Evolutionary conservation across 2,329 filamentous ascomycete genomes (phyloP).

Genomic region (Dryadomyces quercus-mongolicae): DNA sequence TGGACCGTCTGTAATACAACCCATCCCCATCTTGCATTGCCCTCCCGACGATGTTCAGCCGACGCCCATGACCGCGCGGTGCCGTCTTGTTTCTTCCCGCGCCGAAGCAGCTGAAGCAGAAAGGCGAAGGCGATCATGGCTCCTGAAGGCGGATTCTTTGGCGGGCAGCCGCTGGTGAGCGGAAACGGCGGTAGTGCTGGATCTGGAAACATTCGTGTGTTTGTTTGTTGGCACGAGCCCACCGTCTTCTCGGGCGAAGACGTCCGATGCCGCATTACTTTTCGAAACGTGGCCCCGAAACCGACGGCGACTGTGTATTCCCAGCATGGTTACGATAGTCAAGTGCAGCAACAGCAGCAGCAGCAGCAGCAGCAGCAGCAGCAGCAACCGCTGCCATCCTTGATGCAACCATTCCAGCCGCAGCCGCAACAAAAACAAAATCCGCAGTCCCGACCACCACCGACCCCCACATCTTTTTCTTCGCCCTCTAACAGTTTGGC

Average conservation of each 20-base stretch:
- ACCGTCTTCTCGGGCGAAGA: slow-evolving; percentile 95
- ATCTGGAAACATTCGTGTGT: slow-evolving; percentile 75
- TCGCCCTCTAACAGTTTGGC: slow-evolving; percentile 11
- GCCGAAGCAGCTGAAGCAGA: not conserved
- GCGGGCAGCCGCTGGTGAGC: not conserved
- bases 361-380: not conserved
- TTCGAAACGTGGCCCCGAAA: slow-evolving; percentile 62
- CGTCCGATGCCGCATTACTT: slow-evolving; percentile 89
- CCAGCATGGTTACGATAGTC: not conserved
- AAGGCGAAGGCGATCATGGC: slow-evolving; percentile 1
- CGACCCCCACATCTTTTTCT: slow-evolving; percentile 14
- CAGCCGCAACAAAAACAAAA: not conserved
- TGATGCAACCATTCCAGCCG: not conserved
- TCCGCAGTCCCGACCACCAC: not conserved
- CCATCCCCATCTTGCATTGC: not conserved
- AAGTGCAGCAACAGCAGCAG: slow-evolving; percentile 12
- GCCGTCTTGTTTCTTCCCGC: not conserved
- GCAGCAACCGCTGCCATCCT: no score
- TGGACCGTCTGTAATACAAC: not conserved
- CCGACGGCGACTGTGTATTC: slow-evolving; percentile 5
- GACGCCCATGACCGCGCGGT: slow-evolving; percentile 8
- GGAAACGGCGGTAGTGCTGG: not conserved
- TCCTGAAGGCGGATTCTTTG: slow-evolving; percentile 3
- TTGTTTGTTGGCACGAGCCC: slow-evolving; percentile 87
- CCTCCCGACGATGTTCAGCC: slow-evolving; percentile 1